These are phyloP conservation scores for Stromatinia cepivora DNA, from an alignment of 2,329 filamentous ascomycete species.

Conservation along the genomic window DNA sequence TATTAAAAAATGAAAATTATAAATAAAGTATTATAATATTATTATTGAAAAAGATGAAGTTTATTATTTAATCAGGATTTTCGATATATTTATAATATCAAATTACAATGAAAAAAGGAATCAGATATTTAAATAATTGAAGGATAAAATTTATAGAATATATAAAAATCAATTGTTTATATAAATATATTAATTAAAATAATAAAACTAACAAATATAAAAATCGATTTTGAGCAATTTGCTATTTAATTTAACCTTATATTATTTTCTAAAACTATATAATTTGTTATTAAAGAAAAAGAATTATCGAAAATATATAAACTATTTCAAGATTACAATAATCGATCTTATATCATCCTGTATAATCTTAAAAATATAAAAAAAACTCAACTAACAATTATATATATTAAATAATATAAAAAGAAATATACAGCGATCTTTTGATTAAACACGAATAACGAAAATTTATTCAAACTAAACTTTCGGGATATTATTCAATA, in stretches of 20 bases:
- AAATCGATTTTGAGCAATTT: neutral
- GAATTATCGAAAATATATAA: neutral
- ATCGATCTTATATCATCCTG: neutral
- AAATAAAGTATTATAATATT: neutral
- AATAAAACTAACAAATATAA: neutral
- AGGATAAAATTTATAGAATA: neutral
- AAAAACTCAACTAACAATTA: slow-evolving; percentile 47
- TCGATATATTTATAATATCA: neutral
- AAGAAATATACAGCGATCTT: slow-evolving; percentile 44
- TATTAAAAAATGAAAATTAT: neutral
- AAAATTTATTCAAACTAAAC: slow-evolving; percentile 43
- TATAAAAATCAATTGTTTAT: neutral
- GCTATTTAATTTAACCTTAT: neutral
- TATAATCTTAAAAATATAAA: slow-evolving; percentile 45
- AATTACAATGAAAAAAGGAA: neutral
- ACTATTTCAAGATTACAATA: neutral
- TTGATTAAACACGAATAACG: slow-evolving; percentile 46
- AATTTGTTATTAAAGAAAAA: neutral
- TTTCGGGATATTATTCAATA: slow-evolving; percentile 38
- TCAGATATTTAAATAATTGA: neutral
- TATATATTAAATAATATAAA: slow-evolving; percentile 42
- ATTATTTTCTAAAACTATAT: neutral
- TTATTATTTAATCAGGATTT: neutral
- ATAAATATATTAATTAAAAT: neutral
- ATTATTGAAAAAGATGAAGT: neutral